phyloP scores from a whole-genome alignment of 148 eudicot species.

The Amaranthus cruentus region DNA sequence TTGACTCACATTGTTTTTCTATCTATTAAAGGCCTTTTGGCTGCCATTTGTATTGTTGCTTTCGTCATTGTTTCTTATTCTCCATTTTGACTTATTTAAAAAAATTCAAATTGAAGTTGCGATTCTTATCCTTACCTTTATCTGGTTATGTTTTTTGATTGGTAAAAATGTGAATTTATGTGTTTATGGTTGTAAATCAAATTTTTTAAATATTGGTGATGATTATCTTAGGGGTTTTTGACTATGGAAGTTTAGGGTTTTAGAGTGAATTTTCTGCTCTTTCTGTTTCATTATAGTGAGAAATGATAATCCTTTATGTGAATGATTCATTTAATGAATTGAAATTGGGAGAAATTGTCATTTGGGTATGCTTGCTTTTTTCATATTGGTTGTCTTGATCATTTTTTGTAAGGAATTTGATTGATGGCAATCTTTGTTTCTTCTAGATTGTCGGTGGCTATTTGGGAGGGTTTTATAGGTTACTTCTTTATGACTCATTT shows the following conservation, averaged over 20 bases:
- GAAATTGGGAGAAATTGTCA: slow-evolving; percentile 2
- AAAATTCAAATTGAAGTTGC: no score
- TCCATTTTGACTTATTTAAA: no score
- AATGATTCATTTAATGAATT: neutral
- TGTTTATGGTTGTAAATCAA: neutral
- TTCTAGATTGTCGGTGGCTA: neutral
- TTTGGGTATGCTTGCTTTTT: neutral
- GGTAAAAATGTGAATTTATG: neutral
- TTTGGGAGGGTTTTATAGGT: neutral
- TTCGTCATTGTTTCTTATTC: no score
- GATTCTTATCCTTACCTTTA: no score
- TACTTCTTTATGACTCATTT: neutral
- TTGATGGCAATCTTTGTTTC: neutral
- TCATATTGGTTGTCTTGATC: neutral
- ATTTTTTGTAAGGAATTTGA: neutral
- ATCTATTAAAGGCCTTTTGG: no score
- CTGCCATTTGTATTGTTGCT: no score
- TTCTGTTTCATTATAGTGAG: neutral
- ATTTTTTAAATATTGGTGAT: neutral
- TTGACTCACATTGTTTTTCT: no score
- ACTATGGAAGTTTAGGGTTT: neutral
- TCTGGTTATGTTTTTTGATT: no score
- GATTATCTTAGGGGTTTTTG: neutral
- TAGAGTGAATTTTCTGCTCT: neutral
- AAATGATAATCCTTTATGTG: neutral